phyloP scores from a whole-genome alignment of 2,329 filamentous ascomycete species.

The Talaromyces amestolkiae region DNA sequence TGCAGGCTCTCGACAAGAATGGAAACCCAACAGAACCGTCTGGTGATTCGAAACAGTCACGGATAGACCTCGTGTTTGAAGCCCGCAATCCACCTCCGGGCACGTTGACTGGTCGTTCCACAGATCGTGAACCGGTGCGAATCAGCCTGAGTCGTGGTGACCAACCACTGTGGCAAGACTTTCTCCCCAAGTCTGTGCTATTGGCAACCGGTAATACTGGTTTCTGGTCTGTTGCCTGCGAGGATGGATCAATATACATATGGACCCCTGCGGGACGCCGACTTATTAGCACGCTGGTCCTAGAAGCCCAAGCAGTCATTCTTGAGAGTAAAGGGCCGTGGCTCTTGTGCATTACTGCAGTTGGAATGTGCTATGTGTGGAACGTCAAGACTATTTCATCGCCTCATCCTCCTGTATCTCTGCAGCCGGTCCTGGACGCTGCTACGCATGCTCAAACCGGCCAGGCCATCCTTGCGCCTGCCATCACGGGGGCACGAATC shows the following conservation, averaged over 20 bases:
- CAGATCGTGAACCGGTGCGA: constrained; percentile 76
- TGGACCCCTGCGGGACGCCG: constrained; percentile 92
- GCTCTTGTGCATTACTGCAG: constrained; percentile 84
- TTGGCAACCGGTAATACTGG: constrained; percentile 84
- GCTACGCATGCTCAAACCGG: constrained; percentile 75
- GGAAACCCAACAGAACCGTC: constrained; percentile 46
- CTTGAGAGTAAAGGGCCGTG: constrained; percentile 86
- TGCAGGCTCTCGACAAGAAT: constrained; percentile 68
- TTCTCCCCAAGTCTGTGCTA: constrained; percentile 80
- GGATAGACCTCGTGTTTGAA: constrained; percentile 77
- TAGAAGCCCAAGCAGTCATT: constrained; percentile 92
- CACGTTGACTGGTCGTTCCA: constrained; percentile 56
- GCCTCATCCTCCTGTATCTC: constrained; percentile 83
- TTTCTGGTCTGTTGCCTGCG: constrained; percentile 90
- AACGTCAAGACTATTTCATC: constrained; percentile 79
- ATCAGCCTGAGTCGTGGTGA: constrained; percentile 80
- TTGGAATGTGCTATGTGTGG: constrained; percentile 90
- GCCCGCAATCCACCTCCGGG: constrained; percentile 73
- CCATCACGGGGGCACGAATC: constrained; percentile 84
- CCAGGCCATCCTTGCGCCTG: constrained; percentile 75
- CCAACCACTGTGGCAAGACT: constrained; percentile 87
- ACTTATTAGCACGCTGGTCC: constrained; percentile 75
- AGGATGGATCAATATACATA: constrained; percentile 83
- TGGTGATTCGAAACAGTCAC: constrained; percentile 46
- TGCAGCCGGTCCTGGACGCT: constrained; percentile 84